Conservation (phyloP, 2,329 filamentous ascomycete species). For the Epichloe baconii region DNA sequence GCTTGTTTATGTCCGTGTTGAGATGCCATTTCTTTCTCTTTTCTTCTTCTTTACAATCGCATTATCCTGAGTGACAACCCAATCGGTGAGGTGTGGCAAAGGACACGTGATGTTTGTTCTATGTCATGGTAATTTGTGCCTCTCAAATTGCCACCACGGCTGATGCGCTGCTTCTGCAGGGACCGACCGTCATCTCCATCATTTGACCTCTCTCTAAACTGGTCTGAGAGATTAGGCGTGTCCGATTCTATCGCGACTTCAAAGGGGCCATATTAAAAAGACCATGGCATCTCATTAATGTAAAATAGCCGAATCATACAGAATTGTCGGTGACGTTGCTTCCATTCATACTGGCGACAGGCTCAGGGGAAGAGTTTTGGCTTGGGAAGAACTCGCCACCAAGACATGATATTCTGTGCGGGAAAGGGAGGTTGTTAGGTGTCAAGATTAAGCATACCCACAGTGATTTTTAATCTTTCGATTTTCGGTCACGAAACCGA, state of each 20-base stretch:
- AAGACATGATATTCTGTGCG: neutral
- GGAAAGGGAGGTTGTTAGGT: slow-evolving; percentile 12
- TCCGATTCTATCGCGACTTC: slow-evolving; percentile 1
- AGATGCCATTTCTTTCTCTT: neutral
- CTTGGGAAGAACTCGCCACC: neutral
- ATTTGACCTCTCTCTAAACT: slow-evolving; percentile 1
- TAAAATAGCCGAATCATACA: slow-evolving; percentile 5
- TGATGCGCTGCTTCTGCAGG: slow-evolving; percentile 1
- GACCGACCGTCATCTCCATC: neutral
- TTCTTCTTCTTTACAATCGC: slow-evolving; percentile 3
- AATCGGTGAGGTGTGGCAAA: slow-evolving; percentile 2
- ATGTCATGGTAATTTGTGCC: slow-evolving; percentile 3
- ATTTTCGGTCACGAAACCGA: slow-evolving; percentile 7
- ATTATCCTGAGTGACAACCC: slow-evolving; percentile 3
- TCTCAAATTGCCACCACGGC: neutral
- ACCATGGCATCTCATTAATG: slow-evolving; percentile 5
- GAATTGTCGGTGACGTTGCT: slow-evolving; percentile 5
- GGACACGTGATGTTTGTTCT: slow-evolving; percentile 7
- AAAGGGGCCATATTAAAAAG: slow-evolving; percentile 1
- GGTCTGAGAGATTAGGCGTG: neutral
- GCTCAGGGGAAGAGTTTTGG: neutral
- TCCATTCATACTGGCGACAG: slow-evolving; percentile 6
- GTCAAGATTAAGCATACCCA: slow-evolving; percentile 19
- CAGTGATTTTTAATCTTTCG: slow-evolving; percentile 13
- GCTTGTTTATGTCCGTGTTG: slow-evolving; percentile 3